Evolutionary conservation across 257 asterid genomes (phyloP).

Genomic region (Cinchona pubescens): DNA sequence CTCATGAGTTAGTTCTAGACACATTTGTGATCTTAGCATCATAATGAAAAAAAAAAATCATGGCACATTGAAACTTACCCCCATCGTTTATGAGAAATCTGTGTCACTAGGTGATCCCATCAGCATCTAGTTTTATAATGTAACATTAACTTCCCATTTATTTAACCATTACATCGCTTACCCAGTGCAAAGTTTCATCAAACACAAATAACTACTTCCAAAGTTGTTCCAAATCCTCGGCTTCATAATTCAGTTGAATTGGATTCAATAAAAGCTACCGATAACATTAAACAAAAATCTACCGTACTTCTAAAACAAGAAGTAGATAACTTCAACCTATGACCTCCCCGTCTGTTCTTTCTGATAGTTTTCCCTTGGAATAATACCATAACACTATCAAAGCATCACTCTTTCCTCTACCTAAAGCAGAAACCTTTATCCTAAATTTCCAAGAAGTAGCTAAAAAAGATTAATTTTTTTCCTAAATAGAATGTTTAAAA

Average conservation of each 20-base stretch:
- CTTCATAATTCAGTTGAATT: too few species aligned
- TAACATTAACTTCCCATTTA: background rate
- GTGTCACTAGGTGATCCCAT: background rate
- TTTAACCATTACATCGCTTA: background rate
- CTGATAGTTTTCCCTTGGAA: background rate
- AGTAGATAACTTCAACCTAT: slow-evolving; percentile 2
- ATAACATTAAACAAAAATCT: background rate
- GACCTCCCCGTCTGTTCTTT: background rate
- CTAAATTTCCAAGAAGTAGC: background rate
- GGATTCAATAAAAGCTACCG: background rate
- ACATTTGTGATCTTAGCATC: background rate
- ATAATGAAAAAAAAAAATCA: background rate
- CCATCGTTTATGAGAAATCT: background rate
- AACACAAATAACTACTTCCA: background rate
- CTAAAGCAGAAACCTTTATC: background rate
- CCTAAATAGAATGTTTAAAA: background rate
- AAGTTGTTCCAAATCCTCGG: background rate
- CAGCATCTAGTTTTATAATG: background rate
- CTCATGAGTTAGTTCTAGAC: background rate
- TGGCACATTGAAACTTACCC: background rate
- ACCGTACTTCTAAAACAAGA: background rate
- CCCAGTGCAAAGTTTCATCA: background rate
- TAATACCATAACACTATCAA: background rate
- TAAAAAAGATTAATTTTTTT: background rate
- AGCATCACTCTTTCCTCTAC: background rate